Conservation (phyloP, 2,329 filamentous ascomycete genomes). For the Exophiala phaeomuriformis region DNA sequence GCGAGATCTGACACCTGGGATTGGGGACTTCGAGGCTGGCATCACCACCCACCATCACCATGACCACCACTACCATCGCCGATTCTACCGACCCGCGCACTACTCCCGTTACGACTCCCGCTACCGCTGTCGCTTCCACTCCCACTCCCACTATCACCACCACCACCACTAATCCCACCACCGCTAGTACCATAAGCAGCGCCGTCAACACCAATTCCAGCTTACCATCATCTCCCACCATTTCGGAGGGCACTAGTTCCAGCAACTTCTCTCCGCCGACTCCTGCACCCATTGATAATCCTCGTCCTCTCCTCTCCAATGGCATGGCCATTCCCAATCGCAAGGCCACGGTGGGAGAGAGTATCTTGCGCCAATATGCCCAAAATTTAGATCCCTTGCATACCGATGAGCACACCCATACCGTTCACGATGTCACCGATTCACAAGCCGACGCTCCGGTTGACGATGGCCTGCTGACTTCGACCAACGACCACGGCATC, state of each 20-base stretch:
- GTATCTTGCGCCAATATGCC: slow-evolving; percentile 40
- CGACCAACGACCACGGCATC: slow-evolving; percentile 8
- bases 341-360: slow-evolving; percentile 29
- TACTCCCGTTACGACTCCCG: not conserved
- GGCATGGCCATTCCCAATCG: slow-evolving; percentile 26
- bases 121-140: not conserved
- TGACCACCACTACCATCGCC: not conserved
- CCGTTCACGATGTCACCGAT: slow-evolving; percentile 13
- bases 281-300: slow-evolving; percentile 27
- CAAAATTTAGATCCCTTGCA: slow-evolving; percentile 39
- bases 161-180: not conserved
- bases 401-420: slow-evolving; percentile 32
- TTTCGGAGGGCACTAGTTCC: slow-evolving; percentile 18
- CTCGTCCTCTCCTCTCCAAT: slow-evolving; percentile 23
- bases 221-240: slow-evolving; percentile 25
- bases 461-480: slow-evolving; percentile 14
- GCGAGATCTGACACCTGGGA: no score
- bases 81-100: not conserved
- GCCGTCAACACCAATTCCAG: slow-evolving; percentile 19
- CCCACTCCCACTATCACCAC: not conserved
- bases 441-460: slow-evolving; percentile 22
- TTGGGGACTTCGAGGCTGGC: no score
- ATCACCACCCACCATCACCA: not conserved
- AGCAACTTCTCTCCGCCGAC: slow-evolving; percentile 23
- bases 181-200: not conserved